phyloP scores from a whole-genome alignment of 1,284 basidiomycete species.

The Leccinum cinnamomeum region DNA sequence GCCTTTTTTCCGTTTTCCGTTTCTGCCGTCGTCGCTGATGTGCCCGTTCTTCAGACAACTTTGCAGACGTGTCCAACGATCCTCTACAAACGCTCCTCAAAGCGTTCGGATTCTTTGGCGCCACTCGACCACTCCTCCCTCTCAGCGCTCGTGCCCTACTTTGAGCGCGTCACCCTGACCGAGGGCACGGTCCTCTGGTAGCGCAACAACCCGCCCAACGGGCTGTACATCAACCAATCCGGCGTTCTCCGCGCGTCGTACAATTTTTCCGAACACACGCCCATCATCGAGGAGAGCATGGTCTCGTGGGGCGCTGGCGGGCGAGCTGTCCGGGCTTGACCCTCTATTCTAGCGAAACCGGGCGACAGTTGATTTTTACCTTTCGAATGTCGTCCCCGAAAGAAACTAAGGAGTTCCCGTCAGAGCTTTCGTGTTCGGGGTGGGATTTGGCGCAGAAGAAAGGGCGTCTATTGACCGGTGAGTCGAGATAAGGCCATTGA shows the following conservation, averaged over 20 bases:
- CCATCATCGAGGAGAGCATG: slow-evolving; percentile 83
- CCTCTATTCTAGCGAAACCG: too few relatives aligned
- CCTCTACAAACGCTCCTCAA: slow-evolving; percentile 69
- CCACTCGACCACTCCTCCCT: slow-evolving; percentile 49
- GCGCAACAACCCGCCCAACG: slow-evolving; percentile 75
- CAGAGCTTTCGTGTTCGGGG: too few relatives aligned
- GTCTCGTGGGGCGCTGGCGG: slow-evolving; percentile 86
- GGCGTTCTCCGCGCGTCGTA: slow-evolving; percentile 84
- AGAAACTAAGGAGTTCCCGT: too few relatives aligned
- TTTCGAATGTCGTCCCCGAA: too few relatives aligned
- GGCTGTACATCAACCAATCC: slow-evolving; percentile 82
- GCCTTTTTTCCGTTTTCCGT: slow-evolving; percentile 6
- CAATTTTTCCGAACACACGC: slow-evolving; percentile 66
- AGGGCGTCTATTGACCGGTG: too few relatives aligned
- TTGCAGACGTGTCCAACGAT: slow-evolving; percentile 40
- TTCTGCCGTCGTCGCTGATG: neutral
- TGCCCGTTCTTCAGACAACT: slow-evolving; percentile 11
- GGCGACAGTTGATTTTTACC: too few relatives aligned
- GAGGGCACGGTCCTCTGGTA: slow-evolving; percentile 74
- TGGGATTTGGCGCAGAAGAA: too few relatives aligned
- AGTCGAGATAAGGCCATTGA: too few relatives aligned
- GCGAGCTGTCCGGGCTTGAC: slow-evolving; percentile 77
- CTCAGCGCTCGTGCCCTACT: slow-evolving; percentile 66
- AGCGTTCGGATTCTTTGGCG: slow-evolving; percentile 71
- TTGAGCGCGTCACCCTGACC: slow-evolving; percentile 60